These are phyloP conservation scores for Melastoma malabathricum DNA, from an alignment of 345 rosid genomes.

Conservation along the genomic window DNA sequence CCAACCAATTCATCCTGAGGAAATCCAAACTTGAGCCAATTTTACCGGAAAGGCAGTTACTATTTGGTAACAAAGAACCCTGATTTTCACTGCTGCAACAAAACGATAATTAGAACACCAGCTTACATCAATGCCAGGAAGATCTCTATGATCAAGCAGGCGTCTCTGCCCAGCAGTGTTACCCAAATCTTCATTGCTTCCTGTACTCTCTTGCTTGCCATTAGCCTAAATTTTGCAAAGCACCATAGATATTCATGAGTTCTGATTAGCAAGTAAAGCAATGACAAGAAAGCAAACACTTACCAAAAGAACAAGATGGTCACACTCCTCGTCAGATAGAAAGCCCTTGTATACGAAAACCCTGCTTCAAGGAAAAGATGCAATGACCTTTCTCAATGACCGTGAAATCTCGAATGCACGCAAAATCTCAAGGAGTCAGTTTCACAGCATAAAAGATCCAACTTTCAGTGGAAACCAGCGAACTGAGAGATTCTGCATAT, in stretches of 20 bases:
- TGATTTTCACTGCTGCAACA: no score
- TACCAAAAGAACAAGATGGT: conserved; percentile 63
- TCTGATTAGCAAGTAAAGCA: conserved; percentile 2
- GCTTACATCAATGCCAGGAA: neutral
- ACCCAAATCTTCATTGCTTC: conserved; percentile 13
- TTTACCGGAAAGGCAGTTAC: no score
- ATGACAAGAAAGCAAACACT: neutral
- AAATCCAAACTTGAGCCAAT: conserved; percentile 1
- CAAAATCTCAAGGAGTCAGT: neutral
- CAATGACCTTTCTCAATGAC: neutral
- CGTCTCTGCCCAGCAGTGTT: conserved; percentile 15
- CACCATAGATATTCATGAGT: conserved; percentile 2
- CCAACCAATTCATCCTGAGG: conserved; percentile 47
- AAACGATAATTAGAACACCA: no score
- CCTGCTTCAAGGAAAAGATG: conserved; percentile 29
- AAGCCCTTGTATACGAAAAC: conserved; percentile 57
- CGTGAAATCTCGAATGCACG: neutral
- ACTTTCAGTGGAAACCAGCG: neutral
- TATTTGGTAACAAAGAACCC: no score
- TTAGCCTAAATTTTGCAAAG: conserved; percentile 22
- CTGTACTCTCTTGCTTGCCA: conserved; percentile 10
- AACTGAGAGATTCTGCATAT: neutral
- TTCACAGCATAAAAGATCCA: neutral
- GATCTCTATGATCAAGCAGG: conserved; percentile 21
- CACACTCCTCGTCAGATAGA: conserved; percentile 64